Evolutionary conservation across 805 yeast species (phyloP).

Genomic region (Saturnispora ahearnii): DNA sequence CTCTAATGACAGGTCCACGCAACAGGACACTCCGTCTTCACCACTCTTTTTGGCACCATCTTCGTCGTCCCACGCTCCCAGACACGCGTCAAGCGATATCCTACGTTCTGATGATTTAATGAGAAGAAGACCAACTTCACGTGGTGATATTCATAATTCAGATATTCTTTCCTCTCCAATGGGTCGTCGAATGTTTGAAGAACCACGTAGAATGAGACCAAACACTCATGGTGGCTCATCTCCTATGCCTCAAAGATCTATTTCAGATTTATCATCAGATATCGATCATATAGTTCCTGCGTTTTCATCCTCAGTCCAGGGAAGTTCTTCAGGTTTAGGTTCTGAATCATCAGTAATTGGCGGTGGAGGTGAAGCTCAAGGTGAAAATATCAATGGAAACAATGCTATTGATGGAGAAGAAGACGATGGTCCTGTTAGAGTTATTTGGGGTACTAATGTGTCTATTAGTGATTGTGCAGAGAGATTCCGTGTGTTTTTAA

Average conservation of each 20-base stretch:
- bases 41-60: conserved; percentile 11
- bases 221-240: conserved; percentile 4
- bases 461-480: conserved; percentile 81
- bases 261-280: conserved; percentile 9
- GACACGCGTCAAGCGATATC: conserved; percentile 26
- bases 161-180: conserved; percentile 64
- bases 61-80: conserved; percentile 40
- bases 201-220: conserved; percentile 17
- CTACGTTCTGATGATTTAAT: conserved; percentile 33
- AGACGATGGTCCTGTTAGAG: conserved; percentile 66
- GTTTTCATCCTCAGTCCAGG: conserved; percentile 12
- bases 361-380: not conserved
- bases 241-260: not conserved
- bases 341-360: conserved; percentile 6
- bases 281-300: conserved; percentile 15
- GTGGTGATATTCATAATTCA: conserved; percentile 73
- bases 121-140: conserved; percentile 40
- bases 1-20: conserved; percentile 4
- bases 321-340: conserved; percentile 2
- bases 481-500: conserved; percentile 71
- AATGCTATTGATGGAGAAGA: not conserved
- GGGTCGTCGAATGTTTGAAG: conserved; percentile 52
- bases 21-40: conserved; percentile 13
- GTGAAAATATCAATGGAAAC: not conserved
- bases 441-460: conserved; percentile 98